Evolutionary conservation across 345 rosid genomes (phyloP).

Genomic region (Rubroshorea leprosula): DNA sequence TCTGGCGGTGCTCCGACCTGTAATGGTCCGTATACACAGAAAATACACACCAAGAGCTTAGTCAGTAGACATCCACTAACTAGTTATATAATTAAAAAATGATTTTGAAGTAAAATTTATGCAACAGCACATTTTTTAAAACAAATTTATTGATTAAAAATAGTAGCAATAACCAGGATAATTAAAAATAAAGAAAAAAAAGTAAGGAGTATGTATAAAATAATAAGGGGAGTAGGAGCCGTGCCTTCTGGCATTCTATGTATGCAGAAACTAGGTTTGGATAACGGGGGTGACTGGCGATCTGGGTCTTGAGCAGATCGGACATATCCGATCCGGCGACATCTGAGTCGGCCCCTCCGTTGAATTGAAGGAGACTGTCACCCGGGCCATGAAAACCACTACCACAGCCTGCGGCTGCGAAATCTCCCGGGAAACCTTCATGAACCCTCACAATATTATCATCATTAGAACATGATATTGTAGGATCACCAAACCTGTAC

Average conservation of each 20-base stretch:
- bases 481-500: conserved; percentile 28
- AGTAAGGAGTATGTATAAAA: neutral
- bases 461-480: conserved; percentile 14
- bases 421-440: conserved; percentile 7
- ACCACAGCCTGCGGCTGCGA: conserved; percentile 1
- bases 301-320: conserved; percentile 55
- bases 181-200: neutral
- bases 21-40: neutral
- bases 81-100: neutral
- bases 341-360: conserved; percentile 10
- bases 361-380: conserved; percentile 21
- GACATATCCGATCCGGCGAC: conserved; percentile 27
- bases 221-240: conserved; percentile 1
- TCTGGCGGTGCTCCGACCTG: conserved; percentile 64
- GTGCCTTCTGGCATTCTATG: conserved; percentile 59
- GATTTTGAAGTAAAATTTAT: neutral
- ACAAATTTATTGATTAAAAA: no score
- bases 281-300: conserved; percentile 57
- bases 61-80: no score
- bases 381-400: conserved; percentile 17
- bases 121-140: no score
- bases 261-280: conserved; percentile 53
- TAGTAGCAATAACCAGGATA: no score
- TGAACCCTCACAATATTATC: conserved; percentile 9
- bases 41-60: no score